These are phyloP conservation scores for Clitopilus hobsonii DNA, from an alignment of 768 basidiomycete species.

Conservation along the genomic window DNA sequence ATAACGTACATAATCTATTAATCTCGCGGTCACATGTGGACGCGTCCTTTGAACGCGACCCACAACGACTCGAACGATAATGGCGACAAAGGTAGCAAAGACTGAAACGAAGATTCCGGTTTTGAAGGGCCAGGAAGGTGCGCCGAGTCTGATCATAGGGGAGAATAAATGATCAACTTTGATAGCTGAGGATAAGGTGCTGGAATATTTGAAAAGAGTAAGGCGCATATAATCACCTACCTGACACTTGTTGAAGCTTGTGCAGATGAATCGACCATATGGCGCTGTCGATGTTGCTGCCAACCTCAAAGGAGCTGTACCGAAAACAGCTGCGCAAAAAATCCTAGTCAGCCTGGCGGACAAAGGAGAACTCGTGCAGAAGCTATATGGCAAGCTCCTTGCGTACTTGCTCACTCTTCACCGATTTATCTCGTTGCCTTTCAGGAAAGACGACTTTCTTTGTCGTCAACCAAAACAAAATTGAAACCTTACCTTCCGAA, in stretches of 20 bases:
- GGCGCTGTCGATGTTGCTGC: conserved; percentile 90
- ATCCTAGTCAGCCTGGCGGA: conserved; percentile 80
- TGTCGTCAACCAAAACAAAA: conserved; percentile 74
- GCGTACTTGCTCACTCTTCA: conserved; percentile 5
- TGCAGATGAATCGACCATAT: conserved; percentile 89
- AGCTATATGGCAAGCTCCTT: conserved; percentile 63
- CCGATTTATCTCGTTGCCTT: conserved; percentile 8
- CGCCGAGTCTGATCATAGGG: neutral
- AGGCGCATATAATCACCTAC: conserved; percentile 1
- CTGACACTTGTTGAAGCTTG: conserved; percentile 2
- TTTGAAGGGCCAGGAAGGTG: conserved; percentile 78
- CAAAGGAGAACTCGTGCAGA: conserved; percentile 76
- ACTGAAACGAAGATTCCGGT: conserved; percentile 45
- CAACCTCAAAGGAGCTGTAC: conserved; percentile 85
- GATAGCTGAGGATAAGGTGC: conserved; percentile 67
- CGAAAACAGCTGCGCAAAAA: conserved; percentile 82
- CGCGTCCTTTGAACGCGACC: conserved; percentile 5
- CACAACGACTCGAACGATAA: too few relatives aligned
- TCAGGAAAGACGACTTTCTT: conserved; percentile 85
- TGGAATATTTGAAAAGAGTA: conserved; percentile 78
- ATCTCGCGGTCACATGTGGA: conserved; percentile 2
- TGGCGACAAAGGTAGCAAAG: conserved; percentile 51
- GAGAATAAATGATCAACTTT: neutral
- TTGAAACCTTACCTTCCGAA: conserved; percentile 59
- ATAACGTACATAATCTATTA: neutral